These are phyloP conservation scores for Solanum piurae DNA, from an alignment of 257 asterid genomes.

Conservation along the genomic window DNA sequence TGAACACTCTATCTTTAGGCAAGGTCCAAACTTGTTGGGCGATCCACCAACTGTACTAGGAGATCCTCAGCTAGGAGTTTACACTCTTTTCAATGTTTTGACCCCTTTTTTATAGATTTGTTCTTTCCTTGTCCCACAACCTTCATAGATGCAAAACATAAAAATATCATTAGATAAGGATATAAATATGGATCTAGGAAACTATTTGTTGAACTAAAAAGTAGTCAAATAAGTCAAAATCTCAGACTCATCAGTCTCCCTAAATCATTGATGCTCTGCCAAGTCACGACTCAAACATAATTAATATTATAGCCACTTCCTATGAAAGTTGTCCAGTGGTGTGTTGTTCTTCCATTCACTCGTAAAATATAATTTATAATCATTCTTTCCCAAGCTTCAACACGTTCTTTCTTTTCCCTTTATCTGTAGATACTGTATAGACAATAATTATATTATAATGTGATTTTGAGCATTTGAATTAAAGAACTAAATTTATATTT, in stretches of 20 bases:
- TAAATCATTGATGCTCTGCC: conserved; percentile 23
- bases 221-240: too few species aligned
- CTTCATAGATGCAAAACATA: too few species aligned
- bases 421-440: background rate
- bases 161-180: too few species aligned
- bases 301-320: conserved; percentile 18
- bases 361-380: conserved; percentile 17
- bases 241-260: background rate
- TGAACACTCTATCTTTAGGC: too few species aligned
- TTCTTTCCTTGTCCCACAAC: too few species aligned
- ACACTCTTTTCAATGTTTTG: too few species aligned
- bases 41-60: too few species aligned
- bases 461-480: background rate
- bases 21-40: too few species aligned
- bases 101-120: too few species aligned
- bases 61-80: too few species aligned
- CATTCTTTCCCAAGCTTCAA: conserved; percentile 32
- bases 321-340: conserved; percentile 26
- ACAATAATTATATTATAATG: background rate
- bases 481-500: background rate
- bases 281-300: conserved; percentile 18
- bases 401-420: conserved; percentile 13
- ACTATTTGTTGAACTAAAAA: too few species aligned
- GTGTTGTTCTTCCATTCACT: conserved; percentile 13
- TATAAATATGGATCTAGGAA: too few species aligned